Conservation (phyloP, 2,329 filamentous ascomycete species). For the Epichloe uncinata region DNA sequence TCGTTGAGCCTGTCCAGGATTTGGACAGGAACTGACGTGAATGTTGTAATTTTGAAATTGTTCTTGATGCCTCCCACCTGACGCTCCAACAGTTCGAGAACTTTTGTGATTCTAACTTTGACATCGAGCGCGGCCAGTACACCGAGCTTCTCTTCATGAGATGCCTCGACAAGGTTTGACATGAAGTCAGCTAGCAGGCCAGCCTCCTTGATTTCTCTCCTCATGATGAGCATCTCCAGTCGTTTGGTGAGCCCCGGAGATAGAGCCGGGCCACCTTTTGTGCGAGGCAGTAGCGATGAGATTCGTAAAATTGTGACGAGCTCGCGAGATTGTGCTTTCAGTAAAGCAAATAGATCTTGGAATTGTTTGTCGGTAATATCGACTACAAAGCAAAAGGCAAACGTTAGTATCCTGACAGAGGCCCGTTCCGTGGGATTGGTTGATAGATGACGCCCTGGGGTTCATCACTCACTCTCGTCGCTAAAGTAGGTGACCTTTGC, state of each 20-base stretch:
- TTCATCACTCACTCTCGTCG: conserved; percentile 45
- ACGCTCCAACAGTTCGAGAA: conserved; percentile 70
- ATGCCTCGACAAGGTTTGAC: conserved; percentile 79
- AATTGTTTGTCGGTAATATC: conserved; percentile 42
- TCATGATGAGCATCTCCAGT: conserved; percentile 74
- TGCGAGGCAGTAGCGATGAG: conserved; percentile 67
- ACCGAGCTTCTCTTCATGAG: conserved; percentile 81
- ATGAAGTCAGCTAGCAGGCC: conserved; percentile 90
- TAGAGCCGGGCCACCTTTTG: conserved; percentile 48
- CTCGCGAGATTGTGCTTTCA: conserved; percentile 78
- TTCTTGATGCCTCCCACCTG: conserved; percentile 77
- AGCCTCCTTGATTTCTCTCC: conserved; percentile 70
- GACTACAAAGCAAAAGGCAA: conserved; percentile 10
- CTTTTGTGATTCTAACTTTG: conserved; percentile 63
- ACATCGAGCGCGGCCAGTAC: conserved; percentile 72
- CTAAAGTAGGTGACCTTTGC: conserved; percentile 59
- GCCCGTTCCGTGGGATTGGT: no score
- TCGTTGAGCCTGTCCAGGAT: conserved; percentile 41
- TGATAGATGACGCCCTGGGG: no score
- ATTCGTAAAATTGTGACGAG: conserved; percentile 74
- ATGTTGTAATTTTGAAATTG: conserved; percentile 71
- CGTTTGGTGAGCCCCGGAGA: conserved; percentile 77
- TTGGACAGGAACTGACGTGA: conserved; percentile 53
- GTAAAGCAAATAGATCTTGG: conserved; percentile 58
- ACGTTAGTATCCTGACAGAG: background rate